Conservation (phyloP, 2,329 filamentous ascomycete species). For the Colletotrichum filicis region DNA sequence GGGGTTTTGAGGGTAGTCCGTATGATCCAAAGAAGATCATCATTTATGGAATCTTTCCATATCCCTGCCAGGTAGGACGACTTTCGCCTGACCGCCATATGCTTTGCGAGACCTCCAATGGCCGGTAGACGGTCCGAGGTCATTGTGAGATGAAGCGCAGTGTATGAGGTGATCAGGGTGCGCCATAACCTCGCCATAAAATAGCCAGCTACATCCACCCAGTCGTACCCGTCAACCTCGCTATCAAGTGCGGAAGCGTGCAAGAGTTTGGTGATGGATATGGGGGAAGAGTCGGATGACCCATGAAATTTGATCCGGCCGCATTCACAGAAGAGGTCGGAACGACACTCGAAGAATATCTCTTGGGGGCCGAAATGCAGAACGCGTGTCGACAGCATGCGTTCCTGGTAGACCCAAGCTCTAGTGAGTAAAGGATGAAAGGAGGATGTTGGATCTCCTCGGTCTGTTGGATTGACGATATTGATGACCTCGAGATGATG, state of each 20-base stretch:
- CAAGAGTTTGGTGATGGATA: neutral
- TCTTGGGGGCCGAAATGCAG: conserved; percentile 38
- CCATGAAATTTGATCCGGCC: neutral
- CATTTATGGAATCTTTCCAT: conserved; percentile 27
- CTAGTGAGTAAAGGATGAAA: conserved; percentile 25
- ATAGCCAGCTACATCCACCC: conserved; percentile 5
- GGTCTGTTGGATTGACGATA: too few relatives aligned
- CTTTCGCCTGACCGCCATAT: conserved; percentile 16
- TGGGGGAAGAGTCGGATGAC: neutral
- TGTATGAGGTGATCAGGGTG: conserved; percentile 26
- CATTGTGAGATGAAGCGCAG: conserved; percentile 14
- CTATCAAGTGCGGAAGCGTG: conserved; percentile 1
- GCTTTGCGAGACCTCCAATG: conserved; percentile 28
- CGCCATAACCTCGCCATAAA: conserved; percentile 29
- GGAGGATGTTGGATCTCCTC: neutral
- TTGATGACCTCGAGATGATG: too few relatives aligned
- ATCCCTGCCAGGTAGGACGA: conserved; percentile 25
- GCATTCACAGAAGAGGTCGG: conserved; percentile 6
- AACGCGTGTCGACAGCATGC: conserved; percentile 40
- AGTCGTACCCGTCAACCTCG: neutral
- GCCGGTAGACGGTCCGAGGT: conserved; percentile 19
- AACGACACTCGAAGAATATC: conserved; percentile 20
- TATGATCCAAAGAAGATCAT: conserved; percentile 31
- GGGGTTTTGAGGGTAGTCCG: neutral
- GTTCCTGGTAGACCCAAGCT: conserved; percentile 44